Conservation (phyloP, 352 stramenopile species). For the Phytophthora palmivora region DNA sequence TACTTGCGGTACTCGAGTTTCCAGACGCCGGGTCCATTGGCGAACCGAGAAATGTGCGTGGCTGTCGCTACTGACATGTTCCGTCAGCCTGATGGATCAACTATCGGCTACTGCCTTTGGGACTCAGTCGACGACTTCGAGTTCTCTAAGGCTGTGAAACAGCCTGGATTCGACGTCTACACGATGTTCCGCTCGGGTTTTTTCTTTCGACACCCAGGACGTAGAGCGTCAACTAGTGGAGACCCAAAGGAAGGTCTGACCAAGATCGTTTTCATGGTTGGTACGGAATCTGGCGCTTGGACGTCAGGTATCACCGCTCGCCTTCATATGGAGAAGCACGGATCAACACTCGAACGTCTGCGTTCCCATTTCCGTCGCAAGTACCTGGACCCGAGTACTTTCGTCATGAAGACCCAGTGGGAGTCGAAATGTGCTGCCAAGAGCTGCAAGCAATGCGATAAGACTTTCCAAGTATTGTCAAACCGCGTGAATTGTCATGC, state of each 20-base stretch:
- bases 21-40: slow-evolving; percentile 41
- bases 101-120: slow-evolving; percentile 66
- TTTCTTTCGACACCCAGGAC: slow-evolving; percentile 41
- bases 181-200: slow-evolving; percentile 62
- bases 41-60: slow-evolving; percentile 46
- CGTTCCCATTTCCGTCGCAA: slow-evolving; percentile 51
- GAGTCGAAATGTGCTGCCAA: slow-evolving; percentile 25
- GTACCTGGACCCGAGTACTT: slow-evolving; percentile 49
- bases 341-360: slow-evolving; percentile 40
- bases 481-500: slow-evolving; percentile 48
- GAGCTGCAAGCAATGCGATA: slow-evolving; percentile 40
- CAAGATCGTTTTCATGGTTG: slow-evolving; percentile 66
- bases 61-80: slow-evolving; percentile 42
- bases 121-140: slow-evolving; percentile 49
- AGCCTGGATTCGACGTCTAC: slow-evolving; percentile 19
- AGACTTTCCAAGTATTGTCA: slow-evolving; percentile 46
- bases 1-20: slow-evolving; percentile 43
- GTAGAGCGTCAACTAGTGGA: slow-evolving; percentile 8
- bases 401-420: slow-evolving; percentile 53
- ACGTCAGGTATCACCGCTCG: slow-evolving; percentile 33
- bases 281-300: slow-evolving; percentile 37
- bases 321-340: slow-evolving; percentile 52
- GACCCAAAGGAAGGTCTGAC: slow-evolving; percentile 29
- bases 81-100: slow-evolving; percentile 44
- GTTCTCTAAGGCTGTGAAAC: slow-evolving; percentile 18